A percentile compares a stretch with the other conserved stretches of the same genome.
Conservation (phyloP, 2,329 filamentous ascomycete species). For the Xylariaceae sp. region DNA sequence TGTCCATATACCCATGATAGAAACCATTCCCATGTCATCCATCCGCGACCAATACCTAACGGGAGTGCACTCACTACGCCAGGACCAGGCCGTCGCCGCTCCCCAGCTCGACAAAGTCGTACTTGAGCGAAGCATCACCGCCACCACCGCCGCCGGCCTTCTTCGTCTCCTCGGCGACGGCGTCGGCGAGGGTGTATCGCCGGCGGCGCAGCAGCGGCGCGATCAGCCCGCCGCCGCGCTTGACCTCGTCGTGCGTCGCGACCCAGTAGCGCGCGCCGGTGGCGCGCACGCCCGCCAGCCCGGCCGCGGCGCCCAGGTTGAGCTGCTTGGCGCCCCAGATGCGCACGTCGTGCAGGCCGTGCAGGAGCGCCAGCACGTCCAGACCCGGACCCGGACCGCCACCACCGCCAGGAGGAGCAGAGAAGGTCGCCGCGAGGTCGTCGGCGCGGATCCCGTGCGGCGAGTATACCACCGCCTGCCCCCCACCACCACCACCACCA, state of each 20-base stretch:
- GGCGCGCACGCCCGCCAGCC: conserved; percentile 44
- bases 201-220: conserved; percentile 23
- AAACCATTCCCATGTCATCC: too few species aligned
- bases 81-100: conserved; percentile 50
- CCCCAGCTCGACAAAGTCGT: conserved; percentile 43
- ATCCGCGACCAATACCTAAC: not conserved
- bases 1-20: too few species aligned
- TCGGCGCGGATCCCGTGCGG: conserved; percentile 51
- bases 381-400: conserved; percentile 37
- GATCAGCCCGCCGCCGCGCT: not conserved
- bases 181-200: conserved; percentile 35
- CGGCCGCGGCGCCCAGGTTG: conserved; percentile 58
- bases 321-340: conserved; percentile 44
- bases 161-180: conserved; percentile 28
- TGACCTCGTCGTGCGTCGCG: conserved; percentile 1
- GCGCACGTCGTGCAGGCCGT: conserved; percentile 57
- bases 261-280: conserved; percentile 33
- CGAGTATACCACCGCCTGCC: conserved; percentile 54
- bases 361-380: conserved; percentile 49
- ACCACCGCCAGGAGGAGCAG: not conserved
- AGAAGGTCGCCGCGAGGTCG: conserved; percentile 27
- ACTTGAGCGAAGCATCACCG: conserved; percentile 21
- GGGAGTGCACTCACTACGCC: conserved; percentile 6
- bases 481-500: too few species aligned
- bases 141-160: conserved; percentile 18